A percentile compares a stretch with the other conserved stretches of the same genome.
phyloP scores from a whole-genome alignment of 108 stramenopile species.

The Stephanodiscus triporus region DNA sequence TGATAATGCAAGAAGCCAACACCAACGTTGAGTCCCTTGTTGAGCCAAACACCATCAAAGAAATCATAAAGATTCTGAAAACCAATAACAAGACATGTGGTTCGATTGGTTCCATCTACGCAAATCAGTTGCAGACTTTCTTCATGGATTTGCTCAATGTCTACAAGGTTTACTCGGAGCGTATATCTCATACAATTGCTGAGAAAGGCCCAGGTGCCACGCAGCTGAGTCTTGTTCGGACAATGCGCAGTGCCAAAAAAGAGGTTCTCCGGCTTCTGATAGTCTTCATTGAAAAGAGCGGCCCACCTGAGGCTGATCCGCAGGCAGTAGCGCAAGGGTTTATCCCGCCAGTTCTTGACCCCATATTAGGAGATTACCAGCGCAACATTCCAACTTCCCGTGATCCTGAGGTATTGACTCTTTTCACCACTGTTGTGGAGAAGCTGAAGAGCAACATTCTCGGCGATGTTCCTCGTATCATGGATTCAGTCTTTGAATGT shows the following conservation, averaged over 20 bases:
- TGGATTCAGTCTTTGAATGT: constrained; percentile 97
- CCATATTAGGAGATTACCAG: constrained; percentile 95
- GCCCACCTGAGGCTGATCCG: constrained; percentile 93
- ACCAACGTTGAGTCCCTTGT: constrained; percentile 80
- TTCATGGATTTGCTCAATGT: constrained; percentile 98
- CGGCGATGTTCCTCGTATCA: constrained; percentile 92
- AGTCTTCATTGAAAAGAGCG: constrained; percentile 92
- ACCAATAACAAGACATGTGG: constrained; percentile 92
- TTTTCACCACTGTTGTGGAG: constrained; percentile 92
- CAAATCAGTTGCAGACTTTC: constrained; percentile 92
- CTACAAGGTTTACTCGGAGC: constrained; percentile 96
- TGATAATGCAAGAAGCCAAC: constrained; percentile 88
- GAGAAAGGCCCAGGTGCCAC: constrained; percentile 91
- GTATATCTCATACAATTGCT: constrained; percentile 90
- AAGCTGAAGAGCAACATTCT: constrained; percentile 88
- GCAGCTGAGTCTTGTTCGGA: constrained; percentile 86
- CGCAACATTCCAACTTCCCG: constrained; percentile 92
- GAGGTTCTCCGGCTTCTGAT: constrained; percentile 93
- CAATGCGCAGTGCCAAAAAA: constrained; percentile 96
- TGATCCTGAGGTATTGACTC: constrained; percentile 94
- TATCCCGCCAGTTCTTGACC: constrained; percentile 96
- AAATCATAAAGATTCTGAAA: constrained; percentile 96
- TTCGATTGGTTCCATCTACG: constrained; percentile 92
- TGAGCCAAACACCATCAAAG: constrained; percentile 88
- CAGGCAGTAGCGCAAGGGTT: constrained; percentile 89